Evolutionary conservation across 192 early-diverging fungal species (phyloP), one percentile per base, ranked within the genome.

Genomic region (Physocladia obscura): DNA sequence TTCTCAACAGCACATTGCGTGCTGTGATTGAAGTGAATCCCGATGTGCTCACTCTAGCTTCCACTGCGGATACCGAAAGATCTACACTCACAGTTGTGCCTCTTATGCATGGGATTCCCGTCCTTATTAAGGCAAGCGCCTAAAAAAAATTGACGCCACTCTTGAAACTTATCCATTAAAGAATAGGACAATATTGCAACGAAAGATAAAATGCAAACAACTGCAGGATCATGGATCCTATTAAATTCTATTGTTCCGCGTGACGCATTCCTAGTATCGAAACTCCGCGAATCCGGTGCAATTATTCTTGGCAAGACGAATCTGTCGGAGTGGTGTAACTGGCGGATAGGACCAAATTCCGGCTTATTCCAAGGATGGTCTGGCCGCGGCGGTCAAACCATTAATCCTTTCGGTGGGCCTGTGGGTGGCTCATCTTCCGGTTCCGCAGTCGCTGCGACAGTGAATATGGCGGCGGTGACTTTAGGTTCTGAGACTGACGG

Each of bases 281-380:
- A 58, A 52, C 57, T 76, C 35, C 74, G 75, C 36, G 49, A 58
- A 59, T 57, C 71, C 31, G 74, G 74, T 30, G 74, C 74, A 2
- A 56, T 75, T 37, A 44, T 75, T 30, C 40, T 75, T 4, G 74
- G 74, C 26, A 77, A 77, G 36, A 69, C 76, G 19, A 77, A 77
- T 49, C 13, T 77, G 30, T 65, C 76, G 15, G 57, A 77, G 31
- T 77, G 67, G 69, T 54, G 75, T 37, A 77, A 77, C 69, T 71
- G 5, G 48, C 27, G 70, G 2, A 39, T 39, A 15, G 2, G 3
- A 24, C n/a, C 31, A 19, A 54, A 52, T 3, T n/a, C 51, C 3
- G 50, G 31, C 37, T n/a, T n/a, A n/a, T n/a, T n/a, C n/a, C n/a
- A n/a, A n/a, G 75, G 76, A 13, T 77, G 76, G 76, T 73, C 75